These are phyloP conservation scores for Lactifluus rugatus DNA, from an alignment of 768 basidiomycete species.

Conservation along the genomic window DNA sequence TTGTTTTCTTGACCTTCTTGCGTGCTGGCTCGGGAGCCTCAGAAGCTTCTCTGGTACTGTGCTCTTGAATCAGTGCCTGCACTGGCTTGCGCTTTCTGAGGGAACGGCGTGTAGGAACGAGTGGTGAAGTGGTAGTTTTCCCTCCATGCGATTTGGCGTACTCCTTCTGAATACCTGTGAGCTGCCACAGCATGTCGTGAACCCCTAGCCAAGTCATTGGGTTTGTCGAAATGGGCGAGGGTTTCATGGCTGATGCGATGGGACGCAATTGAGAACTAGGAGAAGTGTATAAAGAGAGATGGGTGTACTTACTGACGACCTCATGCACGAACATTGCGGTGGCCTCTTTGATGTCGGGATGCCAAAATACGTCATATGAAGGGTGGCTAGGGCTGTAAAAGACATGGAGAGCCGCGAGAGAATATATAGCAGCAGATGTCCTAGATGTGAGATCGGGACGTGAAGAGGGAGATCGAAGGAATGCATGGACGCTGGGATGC, in stretches of 20 bases:
- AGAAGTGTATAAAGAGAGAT: not conserved
- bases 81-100: conserved; percentile 18
- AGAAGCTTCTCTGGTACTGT: conserved; percentile 2
- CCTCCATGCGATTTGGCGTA: conserved; percentile 10
- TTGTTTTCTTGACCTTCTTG: conserved; percentile 11
- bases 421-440: conserved; percentile 14
- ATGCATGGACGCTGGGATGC: conserved; percentile 16
- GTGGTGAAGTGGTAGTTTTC: not conserved
- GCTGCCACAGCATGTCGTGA: conserved; percentile 19
- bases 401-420: conserved; percentile 17
- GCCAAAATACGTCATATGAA: conserved; percentile 18
- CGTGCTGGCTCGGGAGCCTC: conserved; percentile 16
- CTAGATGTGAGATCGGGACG: conserved; percentile 8
- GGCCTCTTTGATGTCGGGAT: conserved; percentile 7
- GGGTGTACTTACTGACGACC: conserved; percentile 15
- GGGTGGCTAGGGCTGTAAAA: conserved; percentile 17
- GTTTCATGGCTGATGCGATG: conserved; percentile 3
- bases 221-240: conserved; percentile 13
- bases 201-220: conserved; percentile 18
- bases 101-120: conserved; percentile 11
- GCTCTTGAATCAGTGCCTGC: conserved; percentile 1
- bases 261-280: not conserved
- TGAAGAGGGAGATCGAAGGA: conserved; percentile 9
- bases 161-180: conserved; percentile 17
- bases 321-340: conserved; percentile 15